Evolutionary conservation across 208 protist genomes (phyloP), one percentile per base, ranked within the genome.

Genomic region (Acanthamoeba sp.): DNA sequence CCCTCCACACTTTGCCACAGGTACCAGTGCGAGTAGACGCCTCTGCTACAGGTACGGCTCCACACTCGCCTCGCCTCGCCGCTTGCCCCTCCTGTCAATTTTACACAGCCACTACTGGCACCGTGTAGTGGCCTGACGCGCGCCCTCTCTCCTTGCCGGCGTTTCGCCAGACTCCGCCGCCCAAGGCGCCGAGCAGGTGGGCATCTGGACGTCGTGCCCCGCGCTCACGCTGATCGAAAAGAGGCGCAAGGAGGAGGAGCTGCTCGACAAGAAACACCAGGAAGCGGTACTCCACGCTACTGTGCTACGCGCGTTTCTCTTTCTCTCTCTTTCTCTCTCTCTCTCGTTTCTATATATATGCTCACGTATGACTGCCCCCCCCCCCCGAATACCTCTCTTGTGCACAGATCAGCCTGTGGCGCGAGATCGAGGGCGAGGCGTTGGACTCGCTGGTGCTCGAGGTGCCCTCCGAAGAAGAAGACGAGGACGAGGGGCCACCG

Each of bases 391-490:
- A 27, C 36, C 42, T 10, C 10, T 76, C 12, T 9, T 16, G 3
- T 12, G n/a, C 76, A 57, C 76, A 85, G 76, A 85, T 32, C 45
- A 85, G 45, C 22, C 45, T 85, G 7, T 85, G 76, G 76, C 76
- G 76, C 16, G 76, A 85, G n/a, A 85, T 85, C 38, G 76, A 85
- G 24, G 76, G 76, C 27, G 76, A 85, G 42, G 76, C 76, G 48
- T 36, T 85, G 20, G 76, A 85, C 42, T n/a, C 76, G 40, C 76
- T 85, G n/a, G 76, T 85, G 20, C 76, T 85, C 45, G 76, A 85
- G 38, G 76, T 85, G 48, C 76, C 76, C 29, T 85, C 76, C 6
- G 76, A 85, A 38, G 76, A 50, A 12, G 76, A 85, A 22, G 76
- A 84, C 2, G 73, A 69, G 1, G 12, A 24, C 42, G 42, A n/a